Percentiles rank a stretch among this genome's conserved stretches.
phyloP scores from a whole-genome alignment of 164 flowering plant species.

The Sextonia rubra region DNA sequence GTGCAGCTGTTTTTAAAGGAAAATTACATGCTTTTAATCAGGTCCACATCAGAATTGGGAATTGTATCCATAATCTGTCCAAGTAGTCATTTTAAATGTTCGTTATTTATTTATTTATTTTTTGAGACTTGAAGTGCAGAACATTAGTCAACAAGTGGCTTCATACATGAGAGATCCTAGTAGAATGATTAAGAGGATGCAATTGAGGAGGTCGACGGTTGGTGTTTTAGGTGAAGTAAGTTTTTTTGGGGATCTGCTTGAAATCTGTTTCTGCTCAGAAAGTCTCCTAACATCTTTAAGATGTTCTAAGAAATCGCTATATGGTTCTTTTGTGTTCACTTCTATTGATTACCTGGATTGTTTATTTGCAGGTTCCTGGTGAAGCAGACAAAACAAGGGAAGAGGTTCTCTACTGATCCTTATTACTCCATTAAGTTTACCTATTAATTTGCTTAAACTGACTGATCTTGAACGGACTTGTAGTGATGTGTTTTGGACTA shows the following conservation, averaged over 20 bases:
- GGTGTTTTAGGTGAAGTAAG: constrained; percentile 67
- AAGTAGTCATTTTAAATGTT: not conserved
- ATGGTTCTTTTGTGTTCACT: not conserved
- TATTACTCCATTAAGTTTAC: not conserved
- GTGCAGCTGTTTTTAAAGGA: constrained; percentile 79
- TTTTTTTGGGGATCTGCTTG: not conserved
- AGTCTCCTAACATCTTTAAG: not conserved
- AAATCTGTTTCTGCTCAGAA: not conserved
- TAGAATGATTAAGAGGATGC: constrained; percentile 88
- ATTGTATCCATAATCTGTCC: not conserved
- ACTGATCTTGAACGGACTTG: not conserved
- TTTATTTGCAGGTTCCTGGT: constrained; percentile 35
- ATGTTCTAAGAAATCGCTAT: not conserved
- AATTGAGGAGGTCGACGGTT: constrained; percentile 55
- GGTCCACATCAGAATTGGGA: constrained; percentile 35
- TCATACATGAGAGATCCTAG: constrained; percentile 91
- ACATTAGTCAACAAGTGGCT: constrained; percentile 91
- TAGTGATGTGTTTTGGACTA: not conserved
- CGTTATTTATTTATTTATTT: constrained; percentile 5
- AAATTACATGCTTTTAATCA: constrained; percentile 90
- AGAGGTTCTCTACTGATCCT: constrained; percentile 15
- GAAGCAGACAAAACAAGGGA: constrained; percentile 13
- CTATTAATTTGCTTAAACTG: not conserved
- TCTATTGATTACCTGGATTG: constrained; percentile 5
- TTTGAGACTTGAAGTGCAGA: constrained; percentile 41